Base-by-base conservation (phyloP, 1,284 basidiomycete genomes). In the Naganishia albida region DNA sequence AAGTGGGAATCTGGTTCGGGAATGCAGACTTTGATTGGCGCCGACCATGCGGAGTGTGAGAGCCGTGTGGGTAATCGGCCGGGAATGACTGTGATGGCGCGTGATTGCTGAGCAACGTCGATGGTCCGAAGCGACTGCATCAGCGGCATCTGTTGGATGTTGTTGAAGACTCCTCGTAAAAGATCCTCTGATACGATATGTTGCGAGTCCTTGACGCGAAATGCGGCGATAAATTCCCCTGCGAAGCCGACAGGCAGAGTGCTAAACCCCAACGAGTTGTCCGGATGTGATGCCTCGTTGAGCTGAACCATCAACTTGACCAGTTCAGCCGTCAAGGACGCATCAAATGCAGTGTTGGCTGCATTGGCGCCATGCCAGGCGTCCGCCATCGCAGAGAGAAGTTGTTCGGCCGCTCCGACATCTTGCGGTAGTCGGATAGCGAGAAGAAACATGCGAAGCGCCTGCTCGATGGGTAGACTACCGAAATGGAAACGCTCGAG, bases 341-440 rank as follows among this genome's bases (percentile, higher is more conserved):
- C 87, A 78, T 90, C 88, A 72, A 88, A 93, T 1, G 88, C 84
- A 26, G 93, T 85, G 39, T 85, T 82, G 51, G 83, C 83, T 16
- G 86, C 85, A 75, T 99, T 99, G n/a, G 89, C 88, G 66, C 89
- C 87, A 70, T 90, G 89, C 90, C 93, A 99, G 28, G 89, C 85
- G 68, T 85, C 84, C 7, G 93, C 90, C 74, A 99, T 94, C 12
- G 88, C 85, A 20, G 77, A 70, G 30, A 86, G 77, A 25, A 85
- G 71, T 26, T 77, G 75, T 75, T 97, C 93, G 43, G 91, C 82
- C 1, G 91, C 81, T 67, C 85, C 83, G 2, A 85, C 71, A 50
- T 86, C 85, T 26, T 81, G 75, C 16, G 91, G 87, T 42, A 92
- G 77, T 72, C 89, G 84, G 62, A 98, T 76, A 25, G 92, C 87